Base-by-base conservation (phyloP, 192 early-diverging fungal species). In the Podila clonocystis region DNA sequence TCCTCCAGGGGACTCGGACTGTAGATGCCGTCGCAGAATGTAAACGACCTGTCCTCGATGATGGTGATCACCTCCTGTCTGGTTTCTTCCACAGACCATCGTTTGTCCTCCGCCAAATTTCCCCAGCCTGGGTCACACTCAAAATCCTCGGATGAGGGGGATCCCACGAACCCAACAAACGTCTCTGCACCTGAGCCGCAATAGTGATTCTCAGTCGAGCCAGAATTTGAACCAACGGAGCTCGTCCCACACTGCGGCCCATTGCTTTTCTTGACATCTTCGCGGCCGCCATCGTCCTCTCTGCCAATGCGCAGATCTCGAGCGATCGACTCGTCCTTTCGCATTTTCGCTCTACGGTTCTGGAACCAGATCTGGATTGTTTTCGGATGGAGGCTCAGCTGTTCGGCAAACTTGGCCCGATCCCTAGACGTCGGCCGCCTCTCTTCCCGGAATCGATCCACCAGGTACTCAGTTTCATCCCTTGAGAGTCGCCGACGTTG, bases 341-440 rank as follows among this genome's bases (percentile, higher is more conserved):
- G 95, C 55, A 91, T 87, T 82, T 97, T 97, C 36, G 96, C 96
- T 41, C 96, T 87, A 22, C 94, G 90, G 76, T 95, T 96, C 73
- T 96, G 95, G 84, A 96, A 96, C 95, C 94, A 95, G 29, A 95
- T 91, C 71, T 95, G 94, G 28, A 95, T 89, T 1, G 89, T 91
- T 48, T 93, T 85, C 1, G 93, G 87, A 29, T 90, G 87, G 87
- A 95, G 90, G 22, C 85, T 88, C 38, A 94, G 72, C 74, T 92
- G 70, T 58, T 87, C 79, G 12, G 92, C 91, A 26, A 95, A 84
- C 20, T 77, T 62, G 58, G 84, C 83, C 57, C 94, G 91, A 31
- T 87, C 84, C 12, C 86, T 90, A 4, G 91, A 83, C 70, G 85
- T 88, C 1, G 94, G 94, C 73, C 92, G 94, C 49, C 85, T 73